Evolutionary conservation across 179 eudicot genomes (phyloP).

Genomic region (Beta lomatogona): DNA sequence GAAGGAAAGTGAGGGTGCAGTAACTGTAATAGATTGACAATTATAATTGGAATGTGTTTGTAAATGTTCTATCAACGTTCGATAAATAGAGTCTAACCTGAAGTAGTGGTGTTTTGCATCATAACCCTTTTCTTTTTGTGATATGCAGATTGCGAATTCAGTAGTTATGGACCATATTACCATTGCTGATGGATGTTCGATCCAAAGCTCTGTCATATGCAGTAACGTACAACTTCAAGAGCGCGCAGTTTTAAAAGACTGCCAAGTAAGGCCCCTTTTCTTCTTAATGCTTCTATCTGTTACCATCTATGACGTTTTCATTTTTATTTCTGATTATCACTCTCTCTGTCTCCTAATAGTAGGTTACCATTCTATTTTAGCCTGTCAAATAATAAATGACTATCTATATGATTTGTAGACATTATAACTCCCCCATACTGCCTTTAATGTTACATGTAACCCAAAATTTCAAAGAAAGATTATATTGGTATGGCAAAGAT

Average conservation of each 20-base stretch:
- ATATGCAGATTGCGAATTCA: constrained; percentile 80
- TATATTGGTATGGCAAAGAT: not conserved
- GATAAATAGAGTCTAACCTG: not conserved
- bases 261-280: constrained; percentile 58
- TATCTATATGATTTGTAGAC: not conserved
- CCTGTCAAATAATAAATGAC: not conserved
- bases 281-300: not conserved
- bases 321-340: not conserved
- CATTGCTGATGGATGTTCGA: constrained; percentile 89
- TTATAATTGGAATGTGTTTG: not conserved
- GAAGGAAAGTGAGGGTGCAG: not conserved
- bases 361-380: not conserved
- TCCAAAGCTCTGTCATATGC: constrained; percentile 92
- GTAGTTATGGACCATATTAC: constrained; percentile 88
- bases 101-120: not conserved
- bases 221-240: constrained; percentile 93
- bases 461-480: not conserved
- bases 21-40: not conserved
- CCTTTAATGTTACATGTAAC: not conserved
- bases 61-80: not conserved
- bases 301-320: not conserved
- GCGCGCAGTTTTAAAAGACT: constrained; percentile 79
- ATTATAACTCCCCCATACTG: not conserved
- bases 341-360: not conserved
- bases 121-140: not conserved